Conservation (phyloP, 495 filamentous ascomycete genomes). For the Apiosordaria backusii region DNA sequence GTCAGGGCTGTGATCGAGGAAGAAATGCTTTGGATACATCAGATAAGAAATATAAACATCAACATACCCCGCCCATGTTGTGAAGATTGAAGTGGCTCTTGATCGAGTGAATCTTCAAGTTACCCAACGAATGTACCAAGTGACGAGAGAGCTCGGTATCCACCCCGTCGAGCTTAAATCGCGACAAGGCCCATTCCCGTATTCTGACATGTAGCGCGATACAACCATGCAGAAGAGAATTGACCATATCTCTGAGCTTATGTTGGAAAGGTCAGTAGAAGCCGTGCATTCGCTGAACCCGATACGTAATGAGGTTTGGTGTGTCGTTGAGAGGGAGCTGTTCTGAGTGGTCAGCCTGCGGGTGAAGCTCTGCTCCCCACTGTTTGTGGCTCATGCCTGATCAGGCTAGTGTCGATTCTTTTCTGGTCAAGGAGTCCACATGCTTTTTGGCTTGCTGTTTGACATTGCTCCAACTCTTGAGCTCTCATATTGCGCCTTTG, state of each 20-base stretch:
- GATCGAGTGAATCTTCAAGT: too few relatives aligned
- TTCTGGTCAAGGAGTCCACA: neutral
- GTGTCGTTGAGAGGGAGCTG: neutral
- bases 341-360: constrained; percentile 20
- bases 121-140: too few relatives aligned
- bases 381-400: neutral
- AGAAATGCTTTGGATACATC: too few relatives aligned
- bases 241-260: constrained; percentile 7
- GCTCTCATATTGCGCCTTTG: neutral
- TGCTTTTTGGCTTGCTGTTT: neutral
- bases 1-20: too few relatives aligned
- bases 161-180: neutral
- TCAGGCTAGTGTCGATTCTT: neutral
- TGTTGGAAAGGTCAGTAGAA: neutral
- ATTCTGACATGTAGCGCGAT: neutral
- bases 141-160: neutral
- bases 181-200: neutral
- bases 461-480: neutral
- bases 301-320: constrained; percentile 31
- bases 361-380: neutral
- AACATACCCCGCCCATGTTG: too few relatives aligned
- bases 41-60: too few relatives aligned
- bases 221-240: neutral
- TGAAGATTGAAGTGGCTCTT: too few relatives aligned
- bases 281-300: neutral